Conservation (phyloP, 2,329 filamentous ascomycete genomes). For the Phyllosticta citriasiana region DNA sequence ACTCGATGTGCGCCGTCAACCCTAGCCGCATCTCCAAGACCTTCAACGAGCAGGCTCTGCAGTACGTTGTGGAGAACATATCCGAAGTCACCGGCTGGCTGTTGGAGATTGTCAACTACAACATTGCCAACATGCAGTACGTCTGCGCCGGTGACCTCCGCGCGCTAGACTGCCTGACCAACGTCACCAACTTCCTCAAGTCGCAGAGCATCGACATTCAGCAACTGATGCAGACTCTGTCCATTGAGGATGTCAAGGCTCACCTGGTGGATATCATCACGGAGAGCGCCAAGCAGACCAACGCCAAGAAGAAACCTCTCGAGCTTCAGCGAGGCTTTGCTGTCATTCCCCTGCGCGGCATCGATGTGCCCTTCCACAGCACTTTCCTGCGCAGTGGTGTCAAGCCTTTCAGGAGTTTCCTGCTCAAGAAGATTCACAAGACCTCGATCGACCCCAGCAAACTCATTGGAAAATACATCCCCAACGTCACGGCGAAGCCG, state of each 20-base stretch:
- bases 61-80: slow-evolving; percentile 95
- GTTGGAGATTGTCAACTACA: slow-evolving; percentile 97
- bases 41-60: slow-evolving; percentile 94
- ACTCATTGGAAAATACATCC: slow-evolving; percentile 96
- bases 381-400: slow-evolving; percentile 96
- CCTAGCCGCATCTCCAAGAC: slow-evolving; percentile 96
- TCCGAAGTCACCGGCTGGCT: slow-evolving; percentile 90
- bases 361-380: slow-evolving; percentile 98
- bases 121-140: slow-evolving; percentile 62
- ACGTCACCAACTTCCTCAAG: slow-evolving; percentile 92
- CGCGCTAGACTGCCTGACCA: slow-evolving; percentile 56
- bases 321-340: slow-evolving; percentile 92
- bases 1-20: slow-evolving; percentile 99
- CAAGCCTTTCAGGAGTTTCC: slow-evolving; percentile 96
- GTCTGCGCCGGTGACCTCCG: slow-evolving; percentile 58
- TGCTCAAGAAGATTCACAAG: slow-evolving; percentile 99
- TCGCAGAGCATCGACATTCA: slow-evolving; percentile 96
- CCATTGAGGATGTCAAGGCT: slow-evolving; percentile 81
- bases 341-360: slow-evolving; percentile 91
- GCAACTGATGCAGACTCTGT: slow-evolving; percentile 74
- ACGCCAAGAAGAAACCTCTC: slow-evolving; percentile 78
- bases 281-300: slow-evolving; percentile 75
- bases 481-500: slow-evolving; percentile 92
- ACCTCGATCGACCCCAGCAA: slow-evolving; percentile 96
- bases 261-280: slow-evolving; percentile 86